Percentiles rank a stretch among this genome's conserved stretches.
phyloP scores from a whole-genome alignment of 345 rosid species.

The Trapa bicornis region DNA sequence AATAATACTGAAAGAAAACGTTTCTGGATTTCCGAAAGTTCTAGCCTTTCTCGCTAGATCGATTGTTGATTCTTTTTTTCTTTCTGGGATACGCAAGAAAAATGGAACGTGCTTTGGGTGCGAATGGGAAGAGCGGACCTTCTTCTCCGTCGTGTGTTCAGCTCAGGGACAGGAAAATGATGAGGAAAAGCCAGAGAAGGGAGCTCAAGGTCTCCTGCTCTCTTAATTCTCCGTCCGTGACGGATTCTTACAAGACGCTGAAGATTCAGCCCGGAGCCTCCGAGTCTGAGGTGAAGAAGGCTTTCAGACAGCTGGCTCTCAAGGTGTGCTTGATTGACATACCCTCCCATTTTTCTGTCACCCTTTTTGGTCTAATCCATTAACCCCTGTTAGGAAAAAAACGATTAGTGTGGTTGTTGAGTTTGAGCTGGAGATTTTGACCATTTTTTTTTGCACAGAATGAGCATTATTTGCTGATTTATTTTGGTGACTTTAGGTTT shows the following conservation, averaged over 20 bases:
- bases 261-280: constrained; percentile 73
- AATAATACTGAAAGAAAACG: background rate
- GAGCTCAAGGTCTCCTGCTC: constrained; percentile 21
- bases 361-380: background rate
- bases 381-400: background rate
- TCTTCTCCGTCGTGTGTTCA: constrained; percentile 5
- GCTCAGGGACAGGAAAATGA: constrained; percentile 6
- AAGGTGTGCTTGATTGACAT: constrained; percentile 28
- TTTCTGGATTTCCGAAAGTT: constrained; percentile 1
- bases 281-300: constrained; percentile 83
- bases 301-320: constrained; percentile 78
- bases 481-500: background rate
- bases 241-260: constrained; percentile 70
- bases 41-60: background rate
- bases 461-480: background rate
- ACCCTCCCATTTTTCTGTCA: background rate
- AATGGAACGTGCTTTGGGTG: constrained; percentile 11
- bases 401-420: background rate
- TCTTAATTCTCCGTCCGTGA: constrained; percentile 30
- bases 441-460: too few species aligned
- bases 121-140: constrained; percentile 9
- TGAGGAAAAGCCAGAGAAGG: constrained; percentile 5
- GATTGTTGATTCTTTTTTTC: background rate
- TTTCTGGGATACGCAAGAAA: background rate
- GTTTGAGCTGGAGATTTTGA: background rate